Evolutionary conservation across 2,329 filamentous ascomycete species (phyloP), one percentile per base, ranked within the genome.

Genomic region (Plectosphaerella plurivora): DNA sequence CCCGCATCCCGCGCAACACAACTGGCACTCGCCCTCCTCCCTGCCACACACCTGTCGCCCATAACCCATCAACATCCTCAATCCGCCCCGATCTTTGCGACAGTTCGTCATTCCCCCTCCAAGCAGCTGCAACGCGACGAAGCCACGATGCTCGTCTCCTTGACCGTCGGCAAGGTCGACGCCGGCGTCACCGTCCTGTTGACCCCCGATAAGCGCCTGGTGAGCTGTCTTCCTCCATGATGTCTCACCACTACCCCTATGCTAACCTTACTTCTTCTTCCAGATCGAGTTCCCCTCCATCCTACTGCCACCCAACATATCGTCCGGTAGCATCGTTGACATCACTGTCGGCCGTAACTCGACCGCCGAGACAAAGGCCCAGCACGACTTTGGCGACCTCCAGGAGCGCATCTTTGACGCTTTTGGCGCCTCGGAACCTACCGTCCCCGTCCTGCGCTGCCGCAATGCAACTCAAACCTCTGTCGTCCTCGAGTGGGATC

Each of bases 241-340:
- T 44, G 41, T 44, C 41, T 44, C 41, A 44, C 41, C 16, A n/a
- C 8, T 8, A 8, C 28, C 37, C 24, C 18, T 39, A 24, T 50
- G 51, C 61, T 66, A 60, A 64, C 61, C 51, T 55, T 36, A 44
- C 42, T 37, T 18, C 41, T 25, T 39, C 16, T n/a, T 39, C 33
- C 69, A 97, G 93, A 97, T 99, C 69, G 94, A 99, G 69, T 99
- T 99, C 67, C 94, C 94, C 36, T 97, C 94, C 46, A 96, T 99
- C 60, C 88, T 99, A 48, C 86, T 99, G 15, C 94, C 94, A 2
- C 89, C 89, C 57, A 92, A 96, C 68, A 99, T 99, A 71, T 87
- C 90, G 56, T 96, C 91, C 15, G 94, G 94, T 61, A 95, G 89
- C 68, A 97, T 99, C 64, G 94, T 99, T 69, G 94, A 99, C 72